These are phyloP conservation scores for Fraxinus xanthoxyloides DNA, from an alignment of 305 asterid species.

Conservation along the genomic window DNA sequence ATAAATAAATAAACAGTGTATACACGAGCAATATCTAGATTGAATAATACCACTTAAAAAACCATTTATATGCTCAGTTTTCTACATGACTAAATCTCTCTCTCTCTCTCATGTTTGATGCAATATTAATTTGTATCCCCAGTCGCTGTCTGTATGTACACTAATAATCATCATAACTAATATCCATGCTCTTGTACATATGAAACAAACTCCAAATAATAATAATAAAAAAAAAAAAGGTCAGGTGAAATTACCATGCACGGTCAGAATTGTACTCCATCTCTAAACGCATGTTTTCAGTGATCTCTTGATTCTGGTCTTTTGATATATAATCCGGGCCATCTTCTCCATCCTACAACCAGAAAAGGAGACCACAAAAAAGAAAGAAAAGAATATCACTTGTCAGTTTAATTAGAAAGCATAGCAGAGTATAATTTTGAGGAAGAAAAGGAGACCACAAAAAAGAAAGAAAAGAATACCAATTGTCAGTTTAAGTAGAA, in stretches of 20 bases:
- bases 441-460: constrained; percentile 11
- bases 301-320: constrained; percentile 54
- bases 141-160: background rate
- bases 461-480: background rate
- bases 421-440: background rate
- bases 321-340: constrained; percentile 37
- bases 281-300: constrained; percentile 80
- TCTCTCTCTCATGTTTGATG: background rate
- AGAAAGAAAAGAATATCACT: background rate
- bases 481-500: constrained; percentile 7
- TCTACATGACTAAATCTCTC: background rate
- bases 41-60: background rate
- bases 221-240: background rate
- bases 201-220: no score
- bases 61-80: background rate
- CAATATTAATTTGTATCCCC: background rate
- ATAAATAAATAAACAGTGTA: background rate
- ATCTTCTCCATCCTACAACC: constrained; percentile 57
- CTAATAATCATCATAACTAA: background rate
- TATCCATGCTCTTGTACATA: background rate
- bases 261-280: constrained; percentile 93
- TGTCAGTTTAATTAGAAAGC: constrained; percentile 7
- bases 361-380: constrained; percentile 9
- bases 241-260: constrained; percentile 65
- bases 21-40: background rate